Conservation (phyloP, 768 basidiomycete species). For the Boletus subcaerulescens region DNA sequence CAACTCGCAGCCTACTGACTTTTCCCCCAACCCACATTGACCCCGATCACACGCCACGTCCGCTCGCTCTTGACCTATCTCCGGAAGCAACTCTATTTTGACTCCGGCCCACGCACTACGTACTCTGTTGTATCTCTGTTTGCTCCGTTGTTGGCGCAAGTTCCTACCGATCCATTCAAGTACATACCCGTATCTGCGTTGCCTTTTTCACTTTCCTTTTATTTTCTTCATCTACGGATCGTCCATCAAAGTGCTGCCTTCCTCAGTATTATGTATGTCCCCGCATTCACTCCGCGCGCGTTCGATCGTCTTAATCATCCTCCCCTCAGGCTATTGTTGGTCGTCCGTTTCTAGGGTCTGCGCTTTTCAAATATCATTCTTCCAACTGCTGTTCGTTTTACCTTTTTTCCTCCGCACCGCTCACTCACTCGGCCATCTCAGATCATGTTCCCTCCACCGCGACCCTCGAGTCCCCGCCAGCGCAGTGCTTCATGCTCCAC, state of each 20-base stretch:
- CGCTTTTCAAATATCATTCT: not conserved
- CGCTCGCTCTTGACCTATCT: not conserved
- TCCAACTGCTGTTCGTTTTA: not conserved
- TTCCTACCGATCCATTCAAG: not conserved
- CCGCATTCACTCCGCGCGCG: not conserved
- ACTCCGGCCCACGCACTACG: conserved; percentile 3
- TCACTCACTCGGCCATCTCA: not conserved
- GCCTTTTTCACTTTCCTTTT: not conserved
- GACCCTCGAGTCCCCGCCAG: not conserved
- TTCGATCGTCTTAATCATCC: conserved; percentile 1
- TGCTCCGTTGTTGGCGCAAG: conserved; percentile 7
- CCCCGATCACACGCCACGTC: conserved; percentile 11
- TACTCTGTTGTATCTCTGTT: conserved; percentile 18
- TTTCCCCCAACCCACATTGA: conserved; percentile 6
- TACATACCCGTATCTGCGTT: not conserved
- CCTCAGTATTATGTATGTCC: conserved; percentile 20
- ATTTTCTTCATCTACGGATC: not conserved
- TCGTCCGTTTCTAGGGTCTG: conserved; percentile 16
- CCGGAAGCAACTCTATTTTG: conserved; percentile 22
- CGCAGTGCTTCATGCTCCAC: conserved; percentile 19
- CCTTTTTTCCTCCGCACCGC: not conserved
- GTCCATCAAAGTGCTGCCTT: not conserved
- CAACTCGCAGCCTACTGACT: not conserved
- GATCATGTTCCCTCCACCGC: conserved; percentile 15
- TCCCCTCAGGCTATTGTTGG: conserved; percentile 14